Base-by-base conservation (phyloP, 345 rosid genomes). In the Kandelia obovata region DNA sequence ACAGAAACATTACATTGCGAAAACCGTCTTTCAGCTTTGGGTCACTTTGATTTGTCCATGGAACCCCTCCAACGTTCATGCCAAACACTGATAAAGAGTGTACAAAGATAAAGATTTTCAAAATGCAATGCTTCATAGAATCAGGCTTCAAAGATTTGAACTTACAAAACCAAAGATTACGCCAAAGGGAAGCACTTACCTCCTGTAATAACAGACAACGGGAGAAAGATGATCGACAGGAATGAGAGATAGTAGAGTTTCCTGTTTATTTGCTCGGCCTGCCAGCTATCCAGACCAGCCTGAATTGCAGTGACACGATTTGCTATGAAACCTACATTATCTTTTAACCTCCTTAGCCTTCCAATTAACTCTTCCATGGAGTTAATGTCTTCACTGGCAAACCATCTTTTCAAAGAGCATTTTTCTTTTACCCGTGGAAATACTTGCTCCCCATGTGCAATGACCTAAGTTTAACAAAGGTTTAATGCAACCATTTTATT, bases 11-110 rank as follows among this genome's bases (percentile, higher is more conserved):
- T 6, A 96, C 99, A 35, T 96, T 96, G 64, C 86, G 85, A 73
- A 96, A 96, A 60, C 99, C 98, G 1, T 89, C 86, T 67, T 83
- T 70, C 9, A 87, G 35, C 46, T 65, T 79, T 0, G 96, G 97
- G 39, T 86, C 70, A 27, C 67, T 80, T 69, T 92, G 99, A 62
- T 80, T 86, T 0, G 99, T 96, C 99, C 99, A 96, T 27, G 98
- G 99, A 80, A 96, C 98, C 69, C 99, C 99, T 57, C 99, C 99
- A 68, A 96, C 99, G 10, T 96, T 96, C 99, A 96, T 94, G 69
- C 98, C 99, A 53, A 96, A 92, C 46, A 92, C 98, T 96, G 86
- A 64, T 1, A 19, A 8, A 13, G 7, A 55, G 60, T 21, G 17
- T 70, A 58, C 30, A 55, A 27, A 61, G 25, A 17, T 25, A 49